These are phyloP conservation scores for Venturia oleaginea DNA, from an alignment of 2,329 filamentous ascomycete genomes.

Conservation along the genomic window DNA sequence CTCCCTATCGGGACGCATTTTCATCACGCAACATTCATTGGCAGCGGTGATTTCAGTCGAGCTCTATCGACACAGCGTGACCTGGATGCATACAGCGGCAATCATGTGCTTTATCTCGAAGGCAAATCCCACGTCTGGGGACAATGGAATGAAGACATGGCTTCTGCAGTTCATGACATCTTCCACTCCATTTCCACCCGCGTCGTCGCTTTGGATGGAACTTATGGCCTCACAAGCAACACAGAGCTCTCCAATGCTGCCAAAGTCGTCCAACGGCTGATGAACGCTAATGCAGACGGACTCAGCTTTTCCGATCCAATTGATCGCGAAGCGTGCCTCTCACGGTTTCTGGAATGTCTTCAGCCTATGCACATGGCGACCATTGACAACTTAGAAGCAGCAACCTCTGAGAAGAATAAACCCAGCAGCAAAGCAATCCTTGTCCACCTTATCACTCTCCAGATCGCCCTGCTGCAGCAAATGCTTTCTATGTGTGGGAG, in stretches of 20 bases:
- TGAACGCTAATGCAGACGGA: constrained; percentile 4
- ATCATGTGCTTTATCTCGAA: constrained; percentile 27
- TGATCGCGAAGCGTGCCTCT: constrained; percentile 11
- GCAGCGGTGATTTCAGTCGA: constrained; percentile 44
- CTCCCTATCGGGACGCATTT: constrained; percentile 46
- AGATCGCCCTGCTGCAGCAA: not conserved
- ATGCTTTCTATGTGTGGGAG: not conserved
- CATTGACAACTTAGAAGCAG: not conserved
- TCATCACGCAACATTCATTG: constrained; percentile 47
- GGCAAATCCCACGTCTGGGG: constrained; percentile 36
- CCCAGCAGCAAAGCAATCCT: not conserved
- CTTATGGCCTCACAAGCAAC: not conserved
- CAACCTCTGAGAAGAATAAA: not conserved
- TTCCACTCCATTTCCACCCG: constrained; percentile 18
- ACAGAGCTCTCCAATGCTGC: not conserved
- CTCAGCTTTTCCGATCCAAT: constrained; percentile 14
- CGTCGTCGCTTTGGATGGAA: not conserved
- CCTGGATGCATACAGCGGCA: constrained; percentile 33
- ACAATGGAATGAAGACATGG: constrained; percentile 47
- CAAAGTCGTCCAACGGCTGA: not conserved
- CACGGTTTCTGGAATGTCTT: constrained; percentile 3
- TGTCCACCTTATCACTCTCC: not conserved
- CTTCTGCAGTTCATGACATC: constrained; percentile 33
- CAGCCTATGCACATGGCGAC: not conserved
- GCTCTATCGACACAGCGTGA: constrained; percentile 31